A percentile compares a stretch with the other conserved stretches of the same genome.
These are phyloP conservation scores for Kalmanozyma brasiliensis DNA, from an alignment of 1,284 basidiomycete species.

Conservation along the genomic window DNA sequence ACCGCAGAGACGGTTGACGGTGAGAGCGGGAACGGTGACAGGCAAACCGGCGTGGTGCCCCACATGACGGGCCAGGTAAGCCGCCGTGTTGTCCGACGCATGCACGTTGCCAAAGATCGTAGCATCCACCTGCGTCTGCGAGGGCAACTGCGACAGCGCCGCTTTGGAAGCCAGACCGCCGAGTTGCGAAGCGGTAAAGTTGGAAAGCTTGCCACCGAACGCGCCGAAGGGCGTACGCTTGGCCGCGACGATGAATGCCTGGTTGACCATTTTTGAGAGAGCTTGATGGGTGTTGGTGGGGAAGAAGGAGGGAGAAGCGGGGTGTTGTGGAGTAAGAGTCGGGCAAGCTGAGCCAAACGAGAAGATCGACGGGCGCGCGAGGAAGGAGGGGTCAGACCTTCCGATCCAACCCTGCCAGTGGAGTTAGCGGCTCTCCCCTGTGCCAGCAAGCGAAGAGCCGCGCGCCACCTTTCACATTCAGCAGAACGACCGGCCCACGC, in stretches of 20 bases:
- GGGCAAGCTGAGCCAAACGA: too few species aligned
- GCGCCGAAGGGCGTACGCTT: slow-evolving; percentile 73
- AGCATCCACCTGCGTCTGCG: slow-evolving; percentile 69
- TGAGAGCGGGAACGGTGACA: slow-evolving; percentile 71
- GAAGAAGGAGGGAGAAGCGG: neutral
- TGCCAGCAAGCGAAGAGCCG: too few species aligned
- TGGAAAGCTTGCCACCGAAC: slow-evolving; percentile 71
- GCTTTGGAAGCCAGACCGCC: slow-evolving; percentile 72
- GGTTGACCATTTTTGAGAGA: slow-evolving; percentile 25
- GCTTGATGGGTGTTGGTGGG: neutral
- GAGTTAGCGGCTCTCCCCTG: neutral
- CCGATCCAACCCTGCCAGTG: too few species aligned
- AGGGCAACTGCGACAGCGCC: slow-evolving; percentile 71
- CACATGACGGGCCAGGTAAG: slow-evolving; percentile 94
- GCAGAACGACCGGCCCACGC: slow-evolving; percentile 2
- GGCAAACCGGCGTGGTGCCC: slow-evolving; percentile 82
- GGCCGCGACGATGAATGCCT: slow-evolving; percentile 68
- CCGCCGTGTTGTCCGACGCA: slow-evolving; percentile 73
- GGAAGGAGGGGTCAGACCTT: too few species aligned
- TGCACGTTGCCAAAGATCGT: slow-evolving; percentile 67
- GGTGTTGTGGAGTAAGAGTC: neutral
- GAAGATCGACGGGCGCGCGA: too few species aligned
- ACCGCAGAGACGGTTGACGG: slow-evolving; percentile 84
- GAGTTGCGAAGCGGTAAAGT: slow-evolving; percentile 67
- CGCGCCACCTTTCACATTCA: slow-evolving; percentile 1